Evolutionary conservation across 2,329 filamentous ascomycete genomes (phyloP).

Genomic region (Calonectria hongkongensis): DNA sequence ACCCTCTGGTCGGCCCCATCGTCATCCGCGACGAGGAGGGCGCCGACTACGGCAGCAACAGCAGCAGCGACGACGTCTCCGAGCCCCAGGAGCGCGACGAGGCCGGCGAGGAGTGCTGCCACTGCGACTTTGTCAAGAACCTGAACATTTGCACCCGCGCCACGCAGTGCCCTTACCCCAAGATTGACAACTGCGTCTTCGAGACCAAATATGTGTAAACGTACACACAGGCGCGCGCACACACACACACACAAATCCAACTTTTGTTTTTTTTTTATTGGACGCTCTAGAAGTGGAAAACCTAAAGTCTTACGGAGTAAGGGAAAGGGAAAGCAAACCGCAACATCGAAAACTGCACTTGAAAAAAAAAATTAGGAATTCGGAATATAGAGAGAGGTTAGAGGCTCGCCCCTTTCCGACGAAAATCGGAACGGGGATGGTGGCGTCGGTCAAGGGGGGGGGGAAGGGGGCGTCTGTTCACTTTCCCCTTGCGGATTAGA

Average conservation of each 20-base stretch:
- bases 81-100: neutral
- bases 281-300: too few relatives aligned
- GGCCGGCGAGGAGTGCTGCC: neutral
- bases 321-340: neutral
- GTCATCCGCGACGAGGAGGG: neutral
- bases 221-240: too few relatives aligned
- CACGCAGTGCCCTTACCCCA: neutral
- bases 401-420: neutral
- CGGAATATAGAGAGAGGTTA: neutral
- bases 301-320: neutral
- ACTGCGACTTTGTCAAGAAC: neutral
- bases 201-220: neutral
- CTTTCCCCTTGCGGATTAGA: conserved; percentile 3
- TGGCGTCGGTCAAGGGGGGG: conserved; percentile 6
- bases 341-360: neutral
- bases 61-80: neutral
- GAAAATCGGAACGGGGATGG: conserved; percentile 2
- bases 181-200: neutral
- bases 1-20: conserved; percentile 18
- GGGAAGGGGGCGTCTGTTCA: neutral
- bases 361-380: neutral
- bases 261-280: too few relatives aligned
- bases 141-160: neutral
- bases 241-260: too few relatives aligned
- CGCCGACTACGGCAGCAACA: neutral